Evolutionary conservation across 495 filamentous ascomycete species (phyloP).

Genomic region (Neurospora sp.): DNA sequence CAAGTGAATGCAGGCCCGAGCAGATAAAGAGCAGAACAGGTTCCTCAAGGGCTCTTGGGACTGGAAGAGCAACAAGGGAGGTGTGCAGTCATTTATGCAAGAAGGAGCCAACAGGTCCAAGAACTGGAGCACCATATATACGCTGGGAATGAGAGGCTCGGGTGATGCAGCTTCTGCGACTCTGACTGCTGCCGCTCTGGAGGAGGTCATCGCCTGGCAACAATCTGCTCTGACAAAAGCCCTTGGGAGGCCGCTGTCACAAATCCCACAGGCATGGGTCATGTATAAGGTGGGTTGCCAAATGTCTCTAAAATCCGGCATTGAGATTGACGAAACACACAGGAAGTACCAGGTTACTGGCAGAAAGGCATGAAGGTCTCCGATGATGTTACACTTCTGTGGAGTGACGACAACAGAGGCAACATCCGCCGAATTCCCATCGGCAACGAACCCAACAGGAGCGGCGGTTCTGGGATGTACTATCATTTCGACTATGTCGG

Average conservation of each 20-base stretch:
- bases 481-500: constrained; percentile 61
- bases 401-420: constrained; percentile 58
- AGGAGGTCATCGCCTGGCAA: constrained; percentile 44
- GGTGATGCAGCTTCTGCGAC: constrained; percentile 47
- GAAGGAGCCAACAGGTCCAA: constrained; percentile 46
- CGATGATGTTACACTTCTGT: constrained; percentile 56
- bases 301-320: neutral
- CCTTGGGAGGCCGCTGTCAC: constrained; percentile 33
- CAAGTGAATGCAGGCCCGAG: constrained; percentile 23
- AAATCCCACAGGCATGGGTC: constrained; percentile 53
- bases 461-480: constrained; percentile 53
- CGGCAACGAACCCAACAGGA: constrained; percentile 40
- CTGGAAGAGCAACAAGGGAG: constrained; percentile 47
- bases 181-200: constrained; percentile 33
- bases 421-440: constrained; percentile 51
- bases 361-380: constrained; percentile 49
- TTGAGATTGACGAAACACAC: neutral
- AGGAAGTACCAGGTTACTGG: constrained; percentile 52
- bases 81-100: constrained; percentile 41
- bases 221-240: constrained; percentile 36
- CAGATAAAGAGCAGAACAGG: constrained; percentile 48
- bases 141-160: constrained; percentile 55
- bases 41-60: constrained; percentile 45
- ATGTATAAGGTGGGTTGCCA: constrained; percentile 37
- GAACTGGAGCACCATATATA: constrained; percentile 46